Conservation (phyloP, 768 basidiomycete species). For the Ephemerocybe angulata region DNA sequence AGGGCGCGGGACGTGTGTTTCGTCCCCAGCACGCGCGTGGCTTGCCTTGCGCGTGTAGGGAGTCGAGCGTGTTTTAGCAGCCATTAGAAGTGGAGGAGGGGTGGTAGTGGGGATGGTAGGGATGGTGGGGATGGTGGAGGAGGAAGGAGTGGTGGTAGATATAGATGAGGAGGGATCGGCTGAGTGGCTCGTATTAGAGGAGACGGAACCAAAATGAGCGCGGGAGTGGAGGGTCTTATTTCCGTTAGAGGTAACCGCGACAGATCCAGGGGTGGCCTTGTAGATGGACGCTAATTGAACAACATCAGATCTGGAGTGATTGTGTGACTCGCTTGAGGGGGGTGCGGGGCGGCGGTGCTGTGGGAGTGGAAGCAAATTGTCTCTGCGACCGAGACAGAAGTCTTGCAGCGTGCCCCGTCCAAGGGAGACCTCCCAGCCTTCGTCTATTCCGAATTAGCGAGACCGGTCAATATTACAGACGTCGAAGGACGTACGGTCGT, state of each 20-base stretch:
- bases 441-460: background rate
- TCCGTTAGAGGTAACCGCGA: background rate
- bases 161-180: background rate
- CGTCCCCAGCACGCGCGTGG: no score
- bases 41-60: slow-evolving; percentile 8
- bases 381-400: background rate
- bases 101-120: background rate
- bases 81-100: no score
- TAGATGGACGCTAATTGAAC: background rate
- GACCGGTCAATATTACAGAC: background rate
- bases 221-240: background rate
- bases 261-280: background rate
- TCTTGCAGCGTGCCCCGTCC: slow-evolving; percentile 1
- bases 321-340: background rate
- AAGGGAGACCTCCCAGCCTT: slow-evolving; percentile 4
- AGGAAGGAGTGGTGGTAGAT: background rate
- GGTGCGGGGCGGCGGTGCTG: background rate
- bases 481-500: background rate
- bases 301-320: background rate
- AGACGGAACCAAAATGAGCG: background rate
- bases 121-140: background rate
- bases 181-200: background rate
- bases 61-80: background rate
- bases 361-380: background rate
- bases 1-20: slow-evolving; percentile 29